Percentiles rank a stretch among this genome's conserved stretches.
Evolutionary conservation across 1,284 basidiomycete species (phyloP).

Genomic region (Melampsora occidentalis): DNA sequence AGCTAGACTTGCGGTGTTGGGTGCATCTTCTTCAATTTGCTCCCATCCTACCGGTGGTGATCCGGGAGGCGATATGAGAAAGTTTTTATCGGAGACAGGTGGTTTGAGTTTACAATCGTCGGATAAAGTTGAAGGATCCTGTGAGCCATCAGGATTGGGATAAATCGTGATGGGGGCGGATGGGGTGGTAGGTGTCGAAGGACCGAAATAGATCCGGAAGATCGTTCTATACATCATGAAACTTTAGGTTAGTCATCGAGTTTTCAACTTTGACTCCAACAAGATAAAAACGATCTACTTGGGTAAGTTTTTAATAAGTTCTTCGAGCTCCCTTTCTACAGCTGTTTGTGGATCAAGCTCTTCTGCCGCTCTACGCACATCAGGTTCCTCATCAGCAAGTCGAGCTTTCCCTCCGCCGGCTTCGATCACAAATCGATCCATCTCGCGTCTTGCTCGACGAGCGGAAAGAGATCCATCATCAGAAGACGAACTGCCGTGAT

Average conservation of each 20-base stretch:
- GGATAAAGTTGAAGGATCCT: slow-evolving; percentile 3
- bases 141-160: slow-evolving; percentile 54
- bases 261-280: not conserved
- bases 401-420: not conserved
- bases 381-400: not conserved
- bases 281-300: not conserved
- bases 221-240: slow-evolving; percentile 12
- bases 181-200: slow-evolving; percentile 59
- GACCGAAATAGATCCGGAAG: slow-evolving; percentile 31
- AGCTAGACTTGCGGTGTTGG: slow-evolving; percentile 79
- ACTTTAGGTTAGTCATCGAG: not conserved
- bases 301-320: not conserved
- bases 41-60: slow-evolving; percentile 97
- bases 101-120: slow-evolving; percentile 63
- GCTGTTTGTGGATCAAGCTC: not conserved
- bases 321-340: not conserved
- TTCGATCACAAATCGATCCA: slow-evolving; percentile 34
- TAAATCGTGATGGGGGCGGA: slow-evolving; percentile 49
- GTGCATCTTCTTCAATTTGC: slow-evolving; percentile 82
- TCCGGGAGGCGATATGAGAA: slow-evolving; percentile 96
- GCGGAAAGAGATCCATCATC: not conserved
- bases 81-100: slow-evolving; percentile 81
- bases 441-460: slow-evolving; percentile 12
- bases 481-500: not conserved
- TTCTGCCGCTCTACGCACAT: not conserved